These are phyloP conservation scores for Monascus ruber DNA, from an alignment of 2,329 filamentous ascomycete genomes.

Conservation along the genomic window DNA sequence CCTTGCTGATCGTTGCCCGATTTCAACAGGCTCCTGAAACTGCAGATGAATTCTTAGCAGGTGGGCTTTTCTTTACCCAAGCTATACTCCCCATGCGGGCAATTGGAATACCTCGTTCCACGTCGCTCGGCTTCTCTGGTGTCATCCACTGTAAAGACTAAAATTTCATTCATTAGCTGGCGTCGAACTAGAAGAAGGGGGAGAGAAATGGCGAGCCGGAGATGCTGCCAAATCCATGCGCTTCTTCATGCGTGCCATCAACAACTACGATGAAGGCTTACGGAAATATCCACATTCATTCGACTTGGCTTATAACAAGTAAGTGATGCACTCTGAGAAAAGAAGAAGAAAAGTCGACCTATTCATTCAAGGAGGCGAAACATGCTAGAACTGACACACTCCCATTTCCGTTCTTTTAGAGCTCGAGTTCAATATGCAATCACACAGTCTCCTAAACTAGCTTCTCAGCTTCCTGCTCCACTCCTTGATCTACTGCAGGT, in stretches of 20 bases:
- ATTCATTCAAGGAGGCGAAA: neutral
- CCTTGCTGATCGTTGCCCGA: neutral
- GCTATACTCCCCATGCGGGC: neutral
- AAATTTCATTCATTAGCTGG: conserved; percentile 36
- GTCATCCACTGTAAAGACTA: neutral
- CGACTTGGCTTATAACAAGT: conserved; percentile 68
- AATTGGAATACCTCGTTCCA: no score
- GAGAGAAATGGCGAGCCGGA: conserved; percentile 63
- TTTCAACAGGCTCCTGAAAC: conserved; percentile 41
- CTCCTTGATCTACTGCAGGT: conserved; percentile 45
- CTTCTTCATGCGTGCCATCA: conserved; percentile 50
- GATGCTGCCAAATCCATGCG: conserved; percentile 55
- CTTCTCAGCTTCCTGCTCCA: conserved; percentile 45
- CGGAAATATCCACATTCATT: conserved; percentile 50
- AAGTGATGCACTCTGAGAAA: conserved; percentile 14
- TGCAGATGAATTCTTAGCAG: conserved; percentile 57
- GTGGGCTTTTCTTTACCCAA: conserved; percentile 20
- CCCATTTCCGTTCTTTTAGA: conserved; percentile 27
- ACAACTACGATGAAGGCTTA: conserved; percentile 54
- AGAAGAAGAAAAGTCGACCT: no score
- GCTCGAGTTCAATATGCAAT: conserved; percentile 60
- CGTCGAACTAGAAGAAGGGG: conserved; percentile 58
- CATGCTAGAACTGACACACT: neutral
- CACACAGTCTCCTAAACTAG: conserved; percentile 53
- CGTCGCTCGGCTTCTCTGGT: no score